Evolutionary conservation across 1,139 yeast genomes (phyloP).

Genomic region (Sporopachydermia cereana): DNA sequence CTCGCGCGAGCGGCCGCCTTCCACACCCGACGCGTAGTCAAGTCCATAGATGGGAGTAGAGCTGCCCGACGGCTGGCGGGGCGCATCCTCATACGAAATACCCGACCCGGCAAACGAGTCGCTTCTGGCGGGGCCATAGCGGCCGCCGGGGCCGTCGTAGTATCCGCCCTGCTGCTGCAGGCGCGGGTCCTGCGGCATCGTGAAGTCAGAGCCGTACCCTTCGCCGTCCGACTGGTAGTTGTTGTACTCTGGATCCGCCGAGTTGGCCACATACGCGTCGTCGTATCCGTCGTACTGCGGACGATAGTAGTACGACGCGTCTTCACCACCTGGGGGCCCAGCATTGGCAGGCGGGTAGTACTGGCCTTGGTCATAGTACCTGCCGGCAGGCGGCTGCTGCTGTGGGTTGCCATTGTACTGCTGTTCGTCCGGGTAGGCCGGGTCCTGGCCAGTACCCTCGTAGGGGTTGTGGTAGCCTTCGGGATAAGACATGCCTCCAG

Average conservation of each 20-base stretch:
- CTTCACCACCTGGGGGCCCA: slow-evolving; percentile 46
- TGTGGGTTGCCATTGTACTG: slow-evolving; percentile 38
- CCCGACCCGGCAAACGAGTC: slow-evolving; percentile 51
- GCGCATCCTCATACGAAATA: background rate
- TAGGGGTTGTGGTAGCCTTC: slow-evolving; percentile 12
- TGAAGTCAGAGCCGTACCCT: slow-evolving; percentile 4
- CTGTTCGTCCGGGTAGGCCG: slow-evolving; percentile 16
- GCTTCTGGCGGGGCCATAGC: slow-evolving; percentile 46
- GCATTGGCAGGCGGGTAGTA: slow-evolving; percentile 23
- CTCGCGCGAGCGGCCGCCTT: slow-evolving; percentile 38
- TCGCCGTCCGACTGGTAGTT: slow-evolving; percentile 1
- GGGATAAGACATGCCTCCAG: slow-evolving; percentile 8
- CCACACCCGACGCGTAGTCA: slow-evolving; percentile 52
- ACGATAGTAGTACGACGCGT: slow-evolving; percentile 71
- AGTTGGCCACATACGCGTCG: background rate
- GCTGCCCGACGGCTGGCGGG: slow-evolving; percentile 85
- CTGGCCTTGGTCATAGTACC: slow-evolving; percentile 33
- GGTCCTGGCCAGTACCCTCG: slow-evolving; percentile 23
- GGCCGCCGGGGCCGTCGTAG: slow-evolving; percentile 43
- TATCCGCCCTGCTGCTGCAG: background rate
- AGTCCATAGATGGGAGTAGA: slow-evolving; percentile 93
- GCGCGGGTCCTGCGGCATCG: background rate
- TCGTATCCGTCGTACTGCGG: slow-evolving; percentile 1
- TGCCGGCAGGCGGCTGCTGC: slow-evolving; percentile 35
- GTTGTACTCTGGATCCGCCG: slow-evolving; percentile 1